Evolutionary conservation across 352 stramenopile genomes (phyloP).

Genomic region (Phytophthora sojae): DNA sequence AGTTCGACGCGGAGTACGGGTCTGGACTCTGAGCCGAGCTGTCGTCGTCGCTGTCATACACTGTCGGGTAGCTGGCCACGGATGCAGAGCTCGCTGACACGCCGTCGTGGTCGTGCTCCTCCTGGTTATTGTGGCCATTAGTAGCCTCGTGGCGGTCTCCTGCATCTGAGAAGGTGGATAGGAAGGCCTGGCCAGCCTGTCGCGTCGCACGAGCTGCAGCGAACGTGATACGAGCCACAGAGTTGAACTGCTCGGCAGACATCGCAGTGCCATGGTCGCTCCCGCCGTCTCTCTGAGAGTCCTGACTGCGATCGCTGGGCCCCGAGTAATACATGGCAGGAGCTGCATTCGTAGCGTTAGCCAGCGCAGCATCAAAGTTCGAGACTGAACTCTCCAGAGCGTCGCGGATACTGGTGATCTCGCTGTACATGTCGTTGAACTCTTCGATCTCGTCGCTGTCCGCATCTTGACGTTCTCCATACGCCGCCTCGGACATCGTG

Average conservation of each 20-base stretch:
- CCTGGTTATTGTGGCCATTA: slow-evolving; percentile 21
- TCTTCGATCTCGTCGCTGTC: slow-evolving; percentile 34
- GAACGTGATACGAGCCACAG: slow-evolving; percentile 70
- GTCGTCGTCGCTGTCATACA: slow-evolving; percentile 36
- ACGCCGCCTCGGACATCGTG: slow-evolving; percentile 60
- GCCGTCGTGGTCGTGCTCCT: slow-evolving; percentile 23
- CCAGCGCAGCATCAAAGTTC: slow-evolving; percentile 58
- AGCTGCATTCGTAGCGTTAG: slow-evolving; percentile 45
- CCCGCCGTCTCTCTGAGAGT: slow-evolving; percentile 18
- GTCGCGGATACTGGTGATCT: slow-evolving; percentile 63
- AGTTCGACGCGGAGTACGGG: slow-evolving; percentile 68
- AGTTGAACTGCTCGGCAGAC: slow-evolving; percentile 62
- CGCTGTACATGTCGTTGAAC: slow-evolving; percentile 64
- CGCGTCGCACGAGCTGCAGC: slow-evolving; percentile 62
- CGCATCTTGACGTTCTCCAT: slow-evolving; percentile 45
- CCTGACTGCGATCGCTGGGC: slow-evolving; percentile 33
- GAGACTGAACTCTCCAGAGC: slow-evolving; percentile 59
- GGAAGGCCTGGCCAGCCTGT: slow-evolving; percentile 63
- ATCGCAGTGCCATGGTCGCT: slow-evolving; percentile 40
- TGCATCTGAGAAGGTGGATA: slow-evolving; percentile 56
- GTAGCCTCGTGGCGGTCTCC: slow-evolving; percentile 28
- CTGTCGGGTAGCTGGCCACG: slow-evolving; percentile 48
- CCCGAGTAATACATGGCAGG: slow-evolving; percentile 48
- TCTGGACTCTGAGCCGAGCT: slow-evolving; percentile 41
- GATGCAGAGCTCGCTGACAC: slow-evolving; percentile 39